These are phyloP conservation scores for Alternaria metachromatica DNA, from an alignment of 2,329 filamentous ascomycete species.

Conservation along the genomic window DNA sequence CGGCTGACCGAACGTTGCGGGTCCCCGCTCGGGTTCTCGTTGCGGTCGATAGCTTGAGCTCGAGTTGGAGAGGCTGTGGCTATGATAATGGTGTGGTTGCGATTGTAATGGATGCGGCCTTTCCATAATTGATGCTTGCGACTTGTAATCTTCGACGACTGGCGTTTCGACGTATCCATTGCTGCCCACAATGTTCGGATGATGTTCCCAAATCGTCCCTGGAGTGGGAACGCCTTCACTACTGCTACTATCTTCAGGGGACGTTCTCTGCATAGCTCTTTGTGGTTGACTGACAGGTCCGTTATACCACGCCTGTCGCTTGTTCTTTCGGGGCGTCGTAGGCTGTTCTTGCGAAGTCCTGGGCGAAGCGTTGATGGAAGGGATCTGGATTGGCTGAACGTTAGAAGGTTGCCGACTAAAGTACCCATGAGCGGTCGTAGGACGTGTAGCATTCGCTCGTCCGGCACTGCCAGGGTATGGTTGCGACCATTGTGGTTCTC, in stretches of 20 bases:
- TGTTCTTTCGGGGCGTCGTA: constrained; percentile 64
- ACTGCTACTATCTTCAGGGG: constrained; percentile 62
- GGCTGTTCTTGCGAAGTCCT: constrained; percentile 48
- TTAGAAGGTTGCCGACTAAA: constrained; percentile 31
- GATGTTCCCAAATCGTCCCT: constrained; percentile 58
- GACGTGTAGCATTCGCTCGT: constrained; percentile 29
- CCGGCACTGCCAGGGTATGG: constrained; percentile 37
- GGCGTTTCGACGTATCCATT: constrained; percentile 57
- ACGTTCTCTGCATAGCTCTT: constrained; percentile 55
- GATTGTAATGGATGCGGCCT: constrained; percentile 43
- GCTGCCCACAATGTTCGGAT: constrained; percentile 60
- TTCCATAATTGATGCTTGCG: constrained; percentile 45
- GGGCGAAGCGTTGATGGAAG: constrained; percentile 43
- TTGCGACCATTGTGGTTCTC: constrained; percentile 39
- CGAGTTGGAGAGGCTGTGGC: constrained; percentile 35
- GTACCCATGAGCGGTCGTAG: constrained; percentile 49
- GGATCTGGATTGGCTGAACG: constrained; percentile 33
- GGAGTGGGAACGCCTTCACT: constrained; percentile 63
- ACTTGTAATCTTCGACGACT: constrained; percentile 51
- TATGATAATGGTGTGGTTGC: constrained; percentile 38
- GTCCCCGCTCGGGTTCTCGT: constrained; percentile 39
- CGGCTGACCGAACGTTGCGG: constrained; percentile 40
- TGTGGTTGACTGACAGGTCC: constrained; percentile 51
- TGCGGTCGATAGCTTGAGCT: constrained; percentile 39
- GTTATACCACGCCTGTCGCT: constrained; percentile 77